Evolutionary conservation across 2,329 filamentous ascomycete species (phyloP).

Genomic region (Pochonia chlamydosporia): DNA sequence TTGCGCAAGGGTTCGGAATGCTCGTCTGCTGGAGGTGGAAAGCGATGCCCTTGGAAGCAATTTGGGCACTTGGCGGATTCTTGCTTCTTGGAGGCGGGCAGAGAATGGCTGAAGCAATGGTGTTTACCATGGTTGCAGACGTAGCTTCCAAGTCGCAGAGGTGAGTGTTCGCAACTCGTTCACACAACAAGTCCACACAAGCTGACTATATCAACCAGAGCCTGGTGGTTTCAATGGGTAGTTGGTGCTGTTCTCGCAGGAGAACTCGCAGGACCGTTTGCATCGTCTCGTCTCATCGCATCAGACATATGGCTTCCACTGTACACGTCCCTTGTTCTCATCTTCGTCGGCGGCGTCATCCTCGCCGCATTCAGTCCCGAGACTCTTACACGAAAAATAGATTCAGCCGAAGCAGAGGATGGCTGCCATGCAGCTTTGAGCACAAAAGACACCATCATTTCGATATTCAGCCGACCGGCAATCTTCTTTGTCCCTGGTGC

Average conservation of each 20-base stretch:
- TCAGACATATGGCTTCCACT: slow-evolving; percentile 16
- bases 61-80: slow-evolving; percentile 17
- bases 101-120: slow-evolving; percentile 20
- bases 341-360: slow-evolving; percentile 11
- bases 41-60: slow-evolving; percentile 15
- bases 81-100: slow-evolving; percentile 19
- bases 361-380: slow-evolving; percentile 17
- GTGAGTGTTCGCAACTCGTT: slow-evolving; percentile 6
- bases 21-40: slow-evolving; percentile 15
- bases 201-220: slow-evolving; percentile 7
- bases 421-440: no score
- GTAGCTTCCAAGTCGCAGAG: slow-evolving; percentile 10
- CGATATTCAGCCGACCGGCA: slow-evolving; percentile 14
- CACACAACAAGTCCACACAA: not conserved
- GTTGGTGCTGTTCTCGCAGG: slow-evolving; percentile 15
- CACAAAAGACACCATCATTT: slow-evolving; percentile 5
- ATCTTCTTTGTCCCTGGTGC: slow-evolving; percentile 18
- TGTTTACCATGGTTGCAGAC: slow-evolving; percentile 21
- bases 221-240: slow-evolving; percentile 19
- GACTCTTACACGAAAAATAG: slow-evolving; percentile 8
- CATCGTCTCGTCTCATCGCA: slow-evolving; percentile 13
- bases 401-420: not conserved
- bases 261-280: slow-evolving; percentile 14
- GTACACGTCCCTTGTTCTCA: slow-evolving; percentile 14
- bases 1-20: slow-evolving; percentile 16